Evolutionary conservation across 352 stramenopile genomes (phyloP).

Genomic region (Globisporangium mamillatum): DNA sequence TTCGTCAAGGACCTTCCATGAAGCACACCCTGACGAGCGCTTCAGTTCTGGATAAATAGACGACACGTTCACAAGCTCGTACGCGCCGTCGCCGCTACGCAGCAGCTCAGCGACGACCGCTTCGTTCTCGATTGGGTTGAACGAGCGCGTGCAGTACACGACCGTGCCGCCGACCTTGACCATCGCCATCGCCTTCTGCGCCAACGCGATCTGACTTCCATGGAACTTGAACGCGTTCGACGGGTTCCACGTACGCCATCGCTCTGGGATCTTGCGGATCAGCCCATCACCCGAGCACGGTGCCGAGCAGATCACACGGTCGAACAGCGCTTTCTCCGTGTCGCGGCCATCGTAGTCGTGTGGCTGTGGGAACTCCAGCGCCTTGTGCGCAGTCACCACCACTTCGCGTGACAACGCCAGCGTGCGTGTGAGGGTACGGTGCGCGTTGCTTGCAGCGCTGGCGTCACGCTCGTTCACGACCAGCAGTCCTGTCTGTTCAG

Average conservation of each 20-base stretch:
- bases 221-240: conserved; percentile 49
- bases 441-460: conserved; percentile 41
- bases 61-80: conserved; percentile 62
- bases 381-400: conserved; percentile 71
- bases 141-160: conserved; percentile 75
- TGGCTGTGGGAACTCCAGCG: conserved; percentile 62
- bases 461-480: conserved; percentile 77
- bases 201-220: conserved; percentile 78
- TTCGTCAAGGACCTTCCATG: conserved; percentile 63
- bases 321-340: conserved; percentile 41
- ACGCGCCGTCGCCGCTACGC: conserved; percentile 41
- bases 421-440: conserved; percentile 54
- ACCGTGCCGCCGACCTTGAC: conserved; percentile 47
- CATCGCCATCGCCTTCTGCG: conserved; percentile 52
- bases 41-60: conserved; percentile 32
- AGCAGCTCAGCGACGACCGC: conserved; percentile 78
- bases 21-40: conserved; percentile 34
- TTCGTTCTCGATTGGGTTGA: conserved; percentile 85
- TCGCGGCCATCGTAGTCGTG: conserved; percentile 12
- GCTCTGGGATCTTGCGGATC: conserved; percentile 74
- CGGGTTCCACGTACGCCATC: conserved; percentile 76
- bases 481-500: conserved; percentile 25
- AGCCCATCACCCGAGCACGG: conserved; percentile 81
- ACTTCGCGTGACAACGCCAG: conserved; percentile 45
- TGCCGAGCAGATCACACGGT: conserved; percentile 72